phyloP scores from a whole-genome alignment of 345 rosid genomes.

The Orychophragmus violaceus region DNA sequence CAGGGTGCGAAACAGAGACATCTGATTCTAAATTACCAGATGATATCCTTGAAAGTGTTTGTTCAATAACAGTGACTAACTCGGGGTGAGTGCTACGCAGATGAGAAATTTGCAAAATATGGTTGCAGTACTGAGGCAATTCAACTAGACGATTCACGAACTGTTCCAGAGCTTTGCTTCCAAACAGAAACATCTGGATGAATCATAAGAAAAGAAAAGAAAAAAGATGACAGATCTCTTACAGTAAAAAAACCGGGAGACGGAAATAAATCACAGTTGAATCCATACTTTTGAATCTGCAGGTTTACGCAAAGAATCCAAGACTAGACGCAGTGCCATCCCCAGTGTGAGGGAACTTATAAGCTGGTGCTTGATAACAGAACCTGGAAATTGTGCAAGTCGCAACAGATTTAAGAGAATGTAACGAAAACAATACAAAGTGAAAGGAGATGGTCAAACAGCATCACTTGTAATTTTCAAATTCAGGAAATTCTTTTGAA shows the following conservation, averaged over 20 bases:
- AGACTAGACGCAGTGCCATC: constrained; percentile 86
- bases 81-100: constrained; percentile 77
- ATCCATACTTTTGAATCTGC: constrained; percentile 87
- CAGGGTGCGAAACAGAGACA: constrained; percentile 44
- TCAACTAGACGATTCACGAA: constrained; percentile 91
- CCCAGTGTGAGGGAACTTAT: constrained; percentile 89
- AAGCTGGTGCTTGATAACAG: constrained; percentile 94
- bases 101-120: constrained; percentile 94
- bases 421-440: neutral
- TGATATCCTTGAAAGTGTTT: constrained; percentile 76
- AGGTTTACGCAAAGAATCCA: constrained; percentile 94
- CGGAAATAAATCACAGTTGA: neutral
- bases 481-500: neutral
- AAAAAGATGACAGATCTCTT: constrained; percentile 2
- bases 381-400: constrained; percentile 49
- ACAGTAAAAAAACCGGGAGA: neutral
- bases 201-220: constrained; percentile 4
- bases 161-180: constrained; percentile 92
- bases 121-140: constrained; percentile 99
- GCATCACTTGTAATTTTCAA: neutral
- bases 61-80: constrained; percentile 82
- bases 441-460: neutral
- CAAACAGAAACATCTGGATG: constrained; percentile 89
- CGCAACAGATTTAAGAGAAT: neutral
- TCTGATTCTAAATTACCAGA: constrained; percentile 71